Evolutionary conservation across 2,329 filamentous ascomycete genomes (phyloP), one percentile per base, ranked within the genome.

Genomic region (Aspergillus fumigatus): DNA sequence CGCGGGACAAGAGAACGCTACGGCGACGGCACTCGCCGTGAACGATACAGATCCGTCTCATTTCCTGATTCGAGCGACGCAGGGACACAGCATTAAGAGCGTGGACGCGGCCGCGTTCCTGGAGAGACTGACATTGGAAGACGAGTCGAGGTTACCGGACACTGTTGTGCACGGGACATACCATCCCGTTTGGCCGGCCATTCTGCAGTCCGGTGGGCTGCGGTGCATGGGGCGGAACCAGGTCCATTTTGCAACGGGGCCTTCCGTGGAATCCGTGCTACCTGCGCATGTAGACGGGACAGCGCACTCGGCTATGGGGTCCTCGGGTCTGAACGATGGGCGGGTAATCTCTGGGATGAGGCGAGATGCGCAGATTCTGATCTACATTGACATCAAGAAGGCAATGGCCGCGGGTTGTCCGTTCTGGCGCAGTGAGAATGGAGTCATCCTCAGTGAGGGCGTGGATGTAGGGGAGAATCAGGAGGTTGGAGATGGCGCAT

Each of bases 1-100:
- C 48, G 66, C 71, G 25, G 66, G 62, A 10, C 68, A 71, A 48
- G 62, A 65, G 43, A 71, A 64, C 21, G 63, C 70, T 17, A 75
- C 72, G 14, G 64, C 66, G 21, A 66, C 71, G 40, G 71, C 74
- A n/a, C 63, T 76, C 14, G 63, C 72, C n/a, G 67, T 70, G 3
- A 62, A 67, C 26, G 71, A 75, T 49, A 59, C 72, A 8, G 78
- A 88, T 51, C 81, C 90, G 0, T 73, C 80, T 0, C 81, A 88
- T 72, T 97, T 87, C 78, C 81, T 95, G 32, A 97, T 99, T 75
- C 91, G 94, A 67, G 94, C 94, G 27, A 96, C 95, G 69, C 94
- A 97, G 77, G 94, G 94, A 54, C 94, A 97, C 78, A 91, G 85
- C 66, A 89, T 99, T 69, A 85, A 86, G 67, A 77, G 86, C 6